These are phyloP conservation scores for Halenospora varia DNA, from an alignment of 495 filamentous ascomycete species.

Conservation along the genomic window DNA sequence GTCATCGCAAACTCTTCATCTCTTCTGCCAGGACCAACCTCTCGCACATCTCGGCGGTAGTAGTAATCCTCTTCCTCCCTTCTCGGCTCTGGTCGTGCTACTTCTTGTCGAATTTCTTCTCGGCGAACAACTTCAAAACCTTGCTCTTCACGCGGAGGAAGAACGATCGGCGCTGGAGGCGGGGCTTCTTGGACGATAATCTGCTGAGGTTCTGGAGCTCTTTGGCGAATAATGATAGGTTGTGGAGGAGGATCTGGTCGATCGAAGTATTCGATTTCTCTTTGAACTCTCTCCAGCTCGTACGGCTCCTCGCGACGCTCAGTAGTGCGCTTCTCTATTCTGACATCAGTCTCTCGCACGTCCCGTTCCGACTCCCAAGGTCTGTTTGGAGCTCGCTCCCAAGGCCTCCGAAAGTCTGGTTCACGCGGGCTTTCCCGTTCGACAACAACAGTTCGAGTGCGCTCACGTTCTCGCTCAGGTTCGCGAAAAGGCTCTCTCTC, in stretches of 20 bases:
- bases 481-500: conserved; percentile 34
- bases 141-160: conserved; percentile 60
- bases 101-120: conserved; percentile 51
- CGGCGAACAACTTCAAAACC: conserved; percentile 66
- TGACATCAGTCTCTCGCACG: conserved; percentile 32
- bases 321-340: conserved; percentile 38
- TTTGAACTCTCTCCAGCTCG: conserved; percentile 58
- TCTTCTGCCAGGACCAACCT: conserved; percentile 34
- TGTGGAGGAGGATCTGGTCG: conserved; percentile 46
- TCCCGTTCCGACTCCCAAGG: conserved; percentile 33
- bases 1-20: conserved; percentile 56
- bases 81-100: conserved; percentile 34
- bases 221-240: conserved; percentile 66
- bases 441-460: conserved; percentile 35
- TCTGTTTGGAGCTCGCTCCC: conserved; percentile 39
- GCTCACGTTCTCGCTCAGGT: conserved; percentile 37
- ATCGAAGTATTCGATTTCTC: conserved; percentile 66
- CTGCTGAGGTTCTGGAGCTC: conserved; percentile 54
- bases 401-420: conserved; percentile 48
- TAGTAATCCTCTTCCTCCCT: conserved; percentile 59
- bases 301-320: conserved; percentile 32
- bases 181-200: conserved; percentile 73
- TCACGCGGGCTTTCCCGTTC: conserved; percentile 34
- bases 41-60: conserved; percentile 54
- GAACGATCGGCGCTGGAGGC: conserved; percentile 57